Base-by-base conservation (phyloP, 2,329 filamentous ascomycete species). In the Elsinoe australis region DNA sequence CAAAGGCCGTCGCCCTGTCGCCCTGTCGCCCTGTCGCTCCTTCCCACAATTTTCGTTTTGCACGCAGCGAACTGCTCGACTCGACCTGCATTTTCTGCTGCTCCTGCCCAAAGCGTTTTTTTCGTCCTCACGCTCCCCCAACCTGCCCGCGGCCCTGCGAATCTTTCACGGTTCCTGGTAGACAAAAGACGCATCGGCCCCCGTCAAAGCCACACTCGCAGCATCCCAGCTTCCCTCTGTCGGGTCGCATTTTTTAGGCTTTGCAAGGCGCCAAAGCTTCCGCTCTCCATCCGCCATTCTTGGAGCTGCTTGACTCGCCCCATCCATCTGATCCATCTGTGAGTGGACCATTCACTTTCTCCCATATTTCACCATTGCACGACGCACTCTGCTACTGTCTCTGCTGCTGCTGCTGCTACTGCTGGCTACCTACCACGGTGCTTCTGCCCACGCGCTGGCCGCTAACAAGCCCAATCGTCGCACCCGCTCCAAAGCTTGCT, bases 271-370 rank as follows among this genome's bases (percentile, higher is more conserved):
- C 36, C 36, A 14, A 41, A 41, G 36, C 36, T 41, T 28, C 36
- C 36, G 36, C n/a, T n/a, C n/a, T n/a, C n/a, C n/a, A n/a, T n/a
- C n/a, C n/a, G n/a, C n/a, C n/a, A n/a, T n/a, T n/a, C n/a, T n/a
- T n/a, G n/a, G n/a, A 28, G 21, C 36, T 41, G 36, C 36, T 41
- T 41, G 36, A 41, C 36, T 41, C 36, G 36, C 36, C 36, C 19
- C n/a, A n/a, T n/a, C n/a, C n/a, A n/a, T n/a, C n/a, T n/a, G 22
- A 41, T 41, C 36, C 21, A 41, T 12, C 21, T 41, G 14, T 8
- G 21, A 41, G 36, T 41, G 36, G 36, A 14, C 36, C 36, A 41
- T 28, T 41, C 36, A 41, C 36, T 41, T 41, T 41, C 10, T 41
- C 21, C 21, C 36, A 41, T 28, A 21, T 41, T 26, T 24, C 22